Base-by-base conservation (phyloP, 2,329 filamentous ascomycete genomes). In the Fusarium camptoceras region DNA sequence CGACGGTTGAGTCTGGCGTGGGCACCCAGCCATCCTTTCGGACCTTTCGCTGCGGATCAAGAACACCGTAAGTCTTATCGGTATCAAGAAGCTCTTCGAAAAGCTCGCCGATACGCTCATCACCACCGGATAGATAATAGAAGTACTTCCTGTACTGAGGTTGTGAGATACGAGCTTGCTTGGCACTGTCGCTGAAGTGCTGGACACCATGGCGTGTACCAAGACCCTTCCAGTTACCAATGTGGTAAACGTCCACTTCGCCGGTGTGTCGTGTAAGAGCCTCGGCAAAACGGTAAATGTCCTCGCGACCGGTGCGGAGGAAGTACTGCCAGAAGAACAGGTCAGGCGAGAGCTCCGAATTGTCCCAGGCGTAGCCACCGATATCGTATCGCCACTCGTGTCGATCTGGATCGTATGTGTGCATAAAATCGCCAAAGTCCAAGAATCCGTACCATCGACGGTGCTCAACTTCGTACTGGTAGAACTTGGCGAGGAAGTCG, bases 281-380 rank as follows among this genome's bases (percentile, higher is more conserved):
- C 72, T 90, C 88, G 0, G 88, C 87, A 48, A 90, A 84, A 0
- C 85, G 82, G 71, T 86, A 91, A 1, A 88, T 84, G 55, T 88
- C 87, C 5, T 83, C 82, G 4, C 85, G 81, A 0, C 87, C 87
- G 0, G 87, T 90, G 12, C 85, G 84, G 3, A 90, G 81, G 77
- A 90, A 91, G 60, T 88, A 86, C 6, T 83, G 84, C 88, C 88
- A 90, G 70, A 90, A 84, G 78, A 86, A 90, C 4, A 90, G 76
- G 69, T 90, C 88, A 0, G 88, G 86, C 0, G 88, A 90, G 0
- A 91, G 80, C 73, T 91, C 88, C 0, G 86, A 88, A 72, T 90
- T 90, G 50, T 90, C 88, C 88, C 88, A 90, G 0, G 87, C 88
- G 61, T 87, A 90, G 0, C 88, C 88, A 6, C 88, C 88, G 20